Evolutionary conservation across 106 monocot genomes (phyloP).

Genomic region (Gastrodia elata): DNA sequence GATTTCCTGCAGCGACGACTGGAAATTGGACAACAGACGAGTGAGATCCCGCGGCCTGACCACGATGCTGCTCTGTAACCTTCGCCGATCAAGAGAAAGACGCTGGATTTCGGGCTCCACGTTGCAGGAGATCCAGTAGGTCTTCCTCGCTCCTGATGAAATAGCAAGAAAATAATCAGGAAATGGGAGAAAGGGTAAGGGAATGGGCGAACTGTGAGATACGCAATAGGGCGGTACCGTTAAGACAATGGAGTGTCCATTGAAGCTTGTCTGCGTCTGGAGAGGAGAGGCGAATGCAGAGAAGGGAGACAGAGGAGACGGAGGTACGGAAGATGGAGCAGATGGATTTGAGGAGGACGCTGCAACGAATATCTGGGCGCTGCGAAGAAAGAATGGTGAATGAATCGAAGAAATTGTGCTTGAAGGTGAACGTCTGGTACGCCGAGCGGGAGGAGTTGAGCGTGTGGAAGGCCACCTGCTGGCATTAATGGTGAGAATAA

Average conservation of each 20-base stretch:
- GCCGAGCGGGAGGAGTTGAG: constrained; percentile 89
- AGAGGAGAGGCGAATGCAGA: constrained; percentile 38
- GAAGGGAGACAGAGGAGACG: constrained; percentile 34
- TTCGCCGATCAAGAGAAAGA: constrained; percentile 54
- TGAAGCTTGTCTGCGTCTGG: constrained; percentile 68
- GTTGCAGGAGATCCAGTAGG: constrained; percentile 82
- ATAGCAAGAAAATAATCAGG: neutral
- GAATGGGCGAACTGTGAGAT: neutral
- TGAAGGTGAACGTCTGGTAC: constrained; percentile 66
- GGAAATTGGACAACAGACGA: constrained; percentile 78
- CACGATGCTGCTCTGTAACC: constrained; percentile 61
- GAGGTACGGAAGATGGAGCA: constrained; percentile 72
- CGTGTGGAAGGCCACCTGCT: constrained; percentile 65
- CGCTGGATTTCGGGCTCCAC: constrained; percentile 77
- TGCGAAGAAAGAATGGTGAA: constrained; percentile 19
- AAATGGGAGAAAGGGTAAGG: neutral
- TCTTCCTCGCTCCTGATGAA: constrained; percentile 67
- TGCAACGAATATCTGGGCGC: constrained; percentile 38
- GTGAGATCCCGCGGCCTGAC: constrained; percentile 75
- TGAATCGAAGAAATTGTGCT: constrained; percentile 62
- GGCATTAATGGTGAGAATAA: neutral
- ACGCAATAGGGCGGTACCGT: constrained; percentile 20
- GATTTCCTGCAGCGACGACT: constrained; percentile 84
- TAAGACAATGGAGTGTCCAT: constrained; percentile 62
- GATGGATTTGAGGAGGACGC: constrained; percentile 78